Base-by-base conservation (phyloP, 768 basidiomycete genomes). In the Boletales sp. region DNA sequence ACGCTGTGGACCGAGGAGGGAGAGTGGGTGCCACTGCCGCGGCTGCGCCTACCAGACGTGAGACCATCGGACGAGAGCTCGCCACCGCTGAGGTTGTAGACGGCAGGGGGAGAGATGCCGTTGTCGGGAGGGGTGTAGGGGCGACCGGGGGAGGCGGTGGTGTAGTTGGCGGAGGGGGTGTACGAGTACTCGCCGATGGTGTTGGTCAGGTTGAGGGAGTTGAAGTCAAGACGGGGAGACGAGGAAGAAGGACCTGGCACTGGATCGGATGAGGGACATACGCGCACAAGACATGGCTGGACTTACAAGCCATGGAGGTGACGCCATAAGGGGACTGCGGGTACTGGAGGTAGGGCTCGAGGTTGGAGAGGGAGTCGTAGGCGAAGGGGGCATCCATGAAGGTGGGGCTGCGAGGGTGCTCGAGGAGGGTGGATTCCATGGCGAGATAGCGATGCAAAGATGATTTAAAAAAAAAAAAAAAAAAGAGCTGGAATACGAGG, bases 41-140 rank as follows among this genome's bases (percentile, higher is more conserved):
- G 86, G 65, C 84, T 85, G 61, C 79, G 80, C 45, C 82, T 72
- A 61, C 78, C 80, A 50, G 86, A 83, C 56, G 77, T 69, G 45
- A 80, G 72, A 53, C 83, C 78, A 61, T 89, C 87, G n/a, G 86
- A 87, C 12, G 84, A 85, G 47, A 84, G 68, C 65, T 89, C 87
- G 53, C 83, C 84, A 40, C 74, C 80, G 59, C 80, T 83, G 56
- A 88, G 71, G 63, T 76, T 81, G 70, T 87, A 86, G 54, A 89
- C 79, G 43, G 84, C 78, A 36, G 84, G 86, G 15, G 86, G 85
- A 36, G 83, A 86, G 56, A 89, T 82, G 67, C 79, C 76, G 55
- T 84, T 80, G 48, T 73, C 72, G 29, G 83, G 73, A 39, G 86
- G 86, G n/a, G 84, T 84, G 74, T 76, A 87, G 18, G 85, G 79